Base-by-base conservation (phyloP, 805 yeast genomes). In the Candida namnaoensis region DNA sequence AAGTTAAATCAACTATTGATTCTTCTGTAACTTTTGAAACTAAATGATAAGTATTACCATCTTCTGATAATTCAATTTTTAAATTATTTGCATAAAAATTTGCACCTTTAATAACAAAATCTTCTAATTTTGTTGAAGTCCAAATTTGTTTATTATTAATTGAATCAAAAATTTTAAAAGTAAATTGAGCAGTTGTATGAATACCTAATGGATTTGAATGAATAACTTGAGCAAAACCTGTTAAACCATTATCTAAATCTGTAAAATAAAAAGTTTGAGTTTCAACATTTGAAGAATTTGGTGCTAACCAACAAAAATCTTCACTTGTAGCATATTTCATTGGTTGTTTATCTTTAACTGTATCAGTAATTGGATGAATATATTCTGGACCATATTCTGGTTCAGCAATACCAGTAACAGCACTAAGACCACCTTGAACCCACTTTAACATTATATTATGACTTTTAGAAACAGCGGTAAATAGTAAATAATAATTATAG, bases 321-420 rank as follows among this genome's bases (percentile, higher is more conserved):
- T 72, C 76, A n/a, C 62, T 57, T 9, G 72, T 65, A 32, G 93
- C 74, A 23, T 66, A 71, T 27, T 80, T 69, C 53, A 66, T 85
- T 1, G 85, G 74, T 49, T 80, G 78, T 34, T 71, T 69, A 30
- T 67, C 75, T 35, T 65, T 67, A 37, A 82, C 77, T 37, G 77
- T 60, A 33, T 75, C 76, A 35, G 84, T 76, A 44, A 90, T 78
- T n/a, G 97, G 76, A 55, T 83, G 91, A 50, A 93, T 86, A 35
- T 95, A 95, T 39, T 83, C 96, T 35, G 82, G 74, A 41, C 99
- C 99, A 56, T 93, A 93, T 58, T 84, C 95, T 25, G 99, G 99
- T 62, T 93, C 99, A 2, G 96, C 96, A 11, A 95, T 78, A 42
- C 99, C 99, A 6, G 97, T 91, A 37, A 88, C 93, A 6, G 95